Conservation (phyloP, 2,329 filamentous ascomycete species). For the Thelonectria blattea region DNA sequence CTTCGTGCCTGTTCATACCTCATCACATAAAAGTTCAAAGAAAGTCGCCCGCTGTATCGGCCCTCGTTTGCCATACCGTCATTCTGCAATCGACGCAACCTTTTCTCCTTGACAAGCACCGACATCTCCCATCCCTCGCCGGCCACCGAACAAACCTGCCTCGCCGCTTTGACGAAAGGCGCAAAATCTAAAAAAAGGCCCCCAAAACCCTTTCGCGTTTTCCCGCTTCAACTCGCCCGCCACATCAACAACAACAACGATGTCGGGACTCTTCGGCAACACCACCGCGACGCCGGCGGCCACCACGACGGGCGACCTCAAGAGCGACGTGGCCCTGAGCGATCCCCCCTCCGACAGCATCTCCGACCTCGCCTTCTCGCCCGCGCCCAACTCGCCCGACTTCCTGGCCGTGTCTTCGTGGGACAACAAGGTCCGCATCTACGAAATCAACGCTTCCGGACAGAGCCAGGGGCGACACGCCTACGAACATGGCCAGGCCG, state of each 20-base stretch:
- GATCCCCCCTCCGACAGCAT: constrained; percentile 88
- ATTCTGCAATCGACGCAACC: neutral
- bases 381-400: constrained; percentile 63
- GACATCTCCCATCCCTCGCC: neutral
- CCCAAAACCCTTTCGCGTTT: constrained; percentile 6
- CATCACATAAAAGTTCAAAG: constrained; percentile 31
- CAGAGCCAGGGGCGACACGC: constrained; percentile 83
- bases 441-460: constrained; percentile 82
- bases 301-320: constrained; percentile 87
- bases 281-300: constrained; percentile 60
- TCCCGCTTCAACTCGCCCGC: neutral
- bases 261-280: constrained; percentile 69
- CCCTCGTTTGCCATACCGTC: neutral
- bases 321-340: constrained; percentile 81
- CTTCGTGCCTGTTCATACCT: constrained; percentile 37
- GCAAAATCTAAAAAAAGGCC: neutral
- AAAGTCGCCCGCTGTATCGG: constrained; percentile 18
- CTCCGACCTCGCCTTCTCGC: constrained; percentile 84
- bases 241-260: constrained; percentile 27
- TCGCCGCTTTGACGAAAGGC: constrained; percentile 1
- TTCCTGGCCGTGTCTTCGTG: constrained; percentile 91
- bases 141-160: neutral
- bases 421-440: constrained; percentile 98
- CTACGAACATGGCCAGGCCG: constrained; percentile 85
- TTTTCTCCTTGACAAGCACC: neutral